These are phyloP conservation scores for Fusarium austroafricanum DNA, from an alignment of 2,329 filamentous ascomycete genomes.

Conservation along the genomic window DNA sequence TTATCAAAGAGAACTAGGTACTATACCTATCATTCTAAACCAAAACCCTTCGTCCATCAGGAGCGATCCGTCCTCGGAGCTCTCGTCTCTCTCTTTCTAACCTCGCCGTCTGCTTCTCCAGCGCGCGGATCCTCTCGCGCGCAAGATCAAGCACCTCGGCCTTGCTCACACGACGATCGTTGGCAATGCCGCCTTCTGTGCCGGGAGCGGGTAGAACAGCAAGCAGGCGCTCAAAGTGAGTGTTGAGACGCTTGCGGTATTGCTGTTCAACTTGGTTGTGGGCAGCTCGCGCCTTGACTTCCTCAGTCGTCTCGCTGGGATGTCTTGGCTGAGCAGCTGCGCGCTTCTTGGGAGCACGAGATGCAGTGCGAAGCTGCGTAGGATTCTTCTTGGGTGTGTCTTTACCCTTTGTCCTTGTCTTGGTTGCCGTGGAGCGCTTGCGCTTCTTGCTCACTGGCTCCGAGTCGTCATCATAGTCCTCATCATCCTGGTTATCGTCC, in stretches of 20 bases:
- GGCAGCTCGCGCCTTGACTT: constrained; percentile 46
- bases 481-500: constrained; percentile 36
- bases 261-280: constrained; percentile 63
- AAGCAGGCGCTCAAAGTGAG: constrained; percentile 58
- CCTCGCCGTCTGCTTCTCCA: constrained; percentile 54
- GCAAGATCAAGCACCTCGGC: constrained; percentile 60
- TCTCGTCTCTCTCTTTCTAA: constrained; percentile 54
- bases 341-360: constrained; percentile 44
- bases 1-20: constrained; percentile 6
- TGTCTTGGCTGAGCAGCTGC: constrained; percentile 32
- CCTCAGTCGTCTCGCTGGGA: constrained; percentile 41
- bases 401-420: constrained; percentile 10
- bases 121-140: constrained; percentile 54
- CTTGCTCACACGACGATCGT: constrained; percentile 55
- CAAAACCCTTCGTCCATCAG: constrained; percentile 24
- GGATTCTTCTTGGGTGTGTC: constrained; percentile 28
- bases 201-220: constrained; percentile 52
- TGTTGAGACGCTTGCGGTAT: constrained; percentile 60
- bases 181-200: constrained; percentile 47
- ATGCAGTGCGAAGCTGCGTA: constrained; percentile 44
- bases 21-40: constrained; percentile 7
- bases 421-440: constrained; percentile 28
- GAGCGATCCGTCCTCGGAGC: constrained; percentile 33
- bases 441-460: constrained; percentile 32
- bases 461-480: constrained; percentile 24